Conservation (phyloP, 345 rosid genomes). For the Adansonia digitata region DNA sequence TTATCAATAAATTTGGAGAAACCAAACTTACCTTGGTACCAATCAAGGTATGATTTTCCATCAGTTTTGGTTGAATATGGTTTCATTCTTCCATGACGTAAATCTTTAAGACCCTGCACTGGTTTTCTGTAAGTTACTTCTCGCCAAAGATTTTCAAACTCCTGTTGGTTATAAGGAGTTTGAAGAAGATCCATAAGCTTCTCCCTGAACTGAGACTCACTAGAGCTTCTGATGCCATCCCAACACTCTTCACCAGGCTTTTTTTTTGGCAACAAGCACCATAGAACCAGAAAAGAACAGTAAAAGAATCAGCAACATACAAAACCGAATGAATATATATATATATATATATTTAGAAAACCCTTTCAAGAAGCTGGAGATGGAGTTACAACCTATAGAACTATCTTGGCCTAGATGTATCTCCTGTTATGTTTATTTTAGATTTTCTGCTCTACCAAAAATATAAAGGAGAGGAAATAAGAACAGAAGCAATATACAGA, state of each 20-base stretch:
- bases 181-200: constrained; percentile 38
- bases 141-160: constrained; percentile 27
- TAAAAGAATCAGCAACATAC: constrained; percentile 14
- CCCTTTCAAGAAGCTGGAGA: neutral
- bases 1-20: neutral
- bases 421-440: neutral
- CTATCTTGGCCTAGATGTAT: neutral
- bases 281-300: constrained; percentile 20
- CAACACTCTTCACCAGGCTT: constrained; percentile 28
- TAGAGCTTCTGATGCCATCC: neutral
- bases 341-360: neutral
- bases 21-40: constrained; percentile 34
- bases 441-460: neutral
- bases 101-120: constrained; percentile 12
- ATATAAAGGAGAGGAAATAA: neutral
- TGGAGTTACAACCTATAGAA: neutral
- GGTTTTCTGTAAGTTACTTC: constrained; percentile 25
- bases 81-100: constrained; percentile 39
- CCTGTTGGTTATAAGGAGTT: constrained; percentile 40
- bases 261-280: constrained; percentile 12
- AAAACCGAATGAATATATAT: constrained; percentile 1
- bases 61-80: neutral
- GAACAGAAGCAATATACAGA: neutral
- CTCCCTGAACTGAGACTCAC: constrained; percentile 39
- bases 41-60: constrained; percentile 50